A percentile compares a stretch with the other conserved stretches of the same genome.
Evolutionary conservation across 345 rosid species (phyloP).

Genomic region (Rhizophora mangle): DNA sequence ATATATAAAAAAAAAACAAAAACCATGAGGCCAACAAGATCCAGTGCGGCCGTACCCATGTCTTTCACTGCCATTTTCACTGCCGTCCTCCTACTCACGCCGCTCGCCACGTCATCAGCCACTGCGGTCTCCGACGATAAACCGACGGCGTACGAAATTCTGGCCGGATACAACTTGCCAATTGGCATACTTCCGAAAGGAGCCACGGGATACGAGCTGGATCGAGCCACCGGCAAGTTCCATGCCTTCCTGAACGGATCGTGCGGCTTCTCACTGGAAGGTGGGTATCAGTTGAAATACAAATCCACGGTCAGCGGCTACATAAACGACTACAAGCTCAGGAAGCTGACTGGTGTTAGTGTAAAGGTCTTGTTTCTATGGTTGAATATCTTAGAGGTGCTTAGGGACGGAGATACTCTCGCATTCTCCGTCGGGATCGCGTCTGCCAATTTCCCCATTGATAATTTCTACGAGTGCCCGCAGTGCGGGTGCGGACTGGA

Average conservation of each 20-base stretch:
- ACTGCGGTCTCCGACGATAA: conserved; percentile 14
- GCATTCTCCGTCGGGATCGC: conserved; percentile 87
- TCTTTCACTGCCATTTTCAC: conserved; percentile 7
- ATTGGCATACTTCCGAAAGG: conserved; percentile 81
- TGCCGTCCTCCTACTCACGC: conserved; percentile 12
- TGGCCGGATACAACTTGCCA: conserved; percentile 69
- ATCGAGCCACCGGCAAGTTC: conserved; percentile 58
- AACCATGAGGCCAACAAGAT: too few relatives aligned
- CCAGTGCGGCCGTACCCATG: conserved; percentile 4
- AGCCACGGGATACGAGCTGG: conserved; percentile 55
- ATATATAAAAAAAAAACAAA: too few relatives aligned
- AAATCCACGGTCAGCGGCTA: conserved; percentile 68
- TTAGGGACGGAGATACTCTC: conserved; percentile 54
- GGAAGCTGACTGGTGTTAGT: conserved; percentile 62
- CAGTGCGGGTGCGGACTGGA: conserved; percentile 94
- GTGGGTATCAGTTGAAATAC: conserved; percentile 81
- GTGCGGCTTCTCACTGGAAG: conserved; percentile 82
- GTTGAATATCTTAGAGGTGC: conserved; percentile 90
- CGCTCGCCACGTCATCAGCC: conserved; percentile 23
- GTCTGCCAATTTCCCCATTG: conserved; percentile 70
- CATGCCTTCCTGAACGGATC: conserved; percentile 55
- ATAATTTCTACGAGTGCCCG: conserved; percentile 78
- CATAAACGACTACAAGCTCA: conserved; percentile 57
- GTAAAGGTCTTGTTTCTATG: conserved; percentile 87
- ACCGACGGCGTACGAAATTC: conserved; percentile 62